Evolutionary conservation across 306 rosid species (phyloP), one percentile per base, ranked within the genome.

Genomic region (Lathyrus sativus): DNA sequence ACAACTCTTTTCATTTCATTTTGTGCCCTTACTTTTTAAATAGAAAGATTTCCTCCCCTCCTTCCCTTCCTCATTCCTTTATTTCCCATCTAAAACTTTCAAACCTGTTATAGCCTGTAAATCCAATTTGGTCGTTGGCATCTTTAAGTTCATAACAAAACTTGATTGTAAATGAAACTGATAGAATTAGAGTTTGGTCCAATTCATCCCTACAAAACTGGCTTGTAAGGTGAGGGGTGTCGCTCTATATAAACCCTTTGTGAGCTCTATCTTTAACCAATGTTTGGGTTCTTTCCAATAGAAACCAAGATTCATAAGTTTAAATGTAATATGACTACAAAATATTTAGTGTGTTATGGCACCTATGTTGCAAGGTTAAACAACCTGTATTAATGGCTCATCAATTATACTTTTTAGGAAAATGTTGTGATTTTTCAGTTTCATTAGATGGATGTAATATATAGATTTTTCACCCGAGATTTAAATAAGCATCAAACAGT

Each of bases 351-450:
- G 22, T 24, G 31, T 46, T 57, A 42, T 33, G 68, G 67, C 7
- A 15, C 35, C 54, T 10, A 67, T 58, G 46, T 43, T 24, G 18
- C 65, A 60, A 49, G 39, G 29, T 74, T 17, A 57, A 13, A 57
- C 11, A 57, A 13, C 22, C 15, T 33, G 68, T 29, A 46, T 35
- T 14, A 31, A 58, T 54, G 44, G 55, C 68, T 24, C 33, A 37
- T 18, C 17, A 13, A 29, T 37, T 15, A 48, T 15, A 14, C 4
- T 11, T 64, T 54, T 55, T 3, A 64, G 39, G 48, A 54, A 10
- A 49, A 69, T 19, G 28, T 4, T 12, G 24, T 64, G 15, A 33
- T 24, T 35, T 35, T 35, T 35, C 39, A 35, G 39, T 35, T 54
- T 49, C 26, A 41, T 7, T 39, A 9, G n/a, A 51, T 42, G 50